Evolutionary conservation across 306 rosid genomes (phyloP).

Genomic region (Betula pendula): DNA sequence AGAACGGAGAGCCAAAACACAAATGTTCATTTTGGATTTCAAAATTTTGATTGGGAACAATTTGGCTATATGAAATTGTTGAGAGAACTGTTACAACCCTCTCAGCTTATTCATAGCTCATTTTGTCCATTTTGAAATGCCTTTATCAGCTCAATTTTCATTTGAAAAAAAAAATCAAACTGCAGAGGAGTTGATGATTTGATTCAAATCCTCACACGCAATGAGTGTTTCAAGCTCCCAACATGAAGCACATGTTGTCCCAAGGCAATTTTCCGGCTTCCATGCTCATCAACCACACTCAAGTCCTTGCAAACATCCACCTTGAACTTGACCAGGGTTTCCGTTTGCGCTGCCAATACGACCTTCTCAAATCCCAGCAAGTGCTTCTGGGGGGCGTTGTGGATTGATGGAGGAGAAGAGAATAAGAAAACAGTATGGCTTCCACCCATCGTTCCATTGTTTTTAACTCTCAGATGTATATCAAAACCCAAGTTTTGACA

Average conservation of each 20-base stretch:
- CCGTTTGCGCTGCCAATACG: constrained; percentile 45
- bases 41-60: not conserved
- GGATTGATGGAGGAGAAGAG: constrained; percentile 70
- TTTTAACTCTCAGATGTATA: constrained; percentile 63
- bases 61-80: constrained; percentile 1
- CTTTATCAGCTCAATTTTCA: not conserved
- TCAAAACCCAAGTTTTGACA: constrained; percentile 68
- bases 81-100: constrained; percentile 30
- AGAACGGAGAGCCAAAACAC: not conserved
- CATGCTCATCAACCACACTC: constrained; percentile 82
- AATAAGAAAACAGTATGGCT: constrained; percentile 71
- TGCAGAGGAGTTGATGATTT: constrained; percentile 39
- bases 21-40: not conserved
- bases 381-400: constrained; percentile 80
- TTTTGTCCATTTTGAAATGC: constrained; percentile 3
- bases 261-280: constrained; percentile 70
- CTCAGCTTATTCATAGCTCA: constrained; percentile 32
- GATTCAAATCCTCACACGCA: constrained; percentile 72
- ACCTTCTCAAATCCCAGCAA: constrained; percentile 80
- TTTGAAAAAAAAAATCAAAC: too few relatives aligned
- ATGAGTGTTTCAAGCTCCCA: constrained; percentile 71
- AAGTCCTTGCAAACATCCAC: constrained; percentile 89
- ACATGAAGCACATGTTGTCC: constrained; percentile 82
- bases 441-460: constrained; percentile 58
- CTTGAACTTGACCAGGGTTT: constrained; percentile 56